Conservation (phyloP, 495 filamentous ascomycete genomes). For the Chaetomium fimeti region DNA sequence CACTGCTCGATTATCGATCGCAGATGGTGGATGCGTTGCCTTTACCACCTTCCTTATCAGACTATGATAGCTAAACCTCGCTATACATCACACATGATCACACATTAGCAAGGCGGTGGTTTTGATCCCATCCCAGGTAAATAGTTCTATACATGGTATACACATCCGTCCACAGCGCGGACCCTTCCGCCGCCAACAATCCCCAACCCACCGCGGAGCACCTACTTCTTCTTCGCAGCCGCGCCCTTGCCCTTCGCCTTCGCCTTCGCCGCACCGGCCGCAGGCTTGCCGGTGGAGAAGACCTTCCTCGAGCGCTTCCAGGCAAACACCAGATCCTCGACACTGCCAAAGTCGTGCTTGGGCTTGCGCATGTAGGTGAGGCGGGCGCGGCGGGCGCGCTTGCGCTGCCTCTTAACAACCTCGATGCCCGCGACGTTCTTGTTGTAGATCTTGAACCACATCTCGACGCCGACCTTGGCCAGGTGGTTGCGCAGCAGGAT, state of each 20-base stretch:
- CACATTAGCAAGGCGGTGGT: too few species aligned
- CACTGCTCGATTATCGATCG: too few species aligned
- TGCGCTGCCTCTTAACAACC: conserved; percentile 80
- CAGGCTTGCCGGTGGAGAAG: conserved; percentile 23
- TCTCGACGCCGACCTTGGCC: conserved; percentile 84
- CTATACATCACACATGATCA: too few species aligned
- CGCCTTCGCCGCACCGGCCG: conserved; percentile 5
- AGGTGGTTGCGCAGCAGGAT: conserved; percentile 81
- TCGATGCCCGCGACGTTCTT: conserved; percentile 89
- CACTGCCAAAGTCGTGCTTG: conserved; percentile 49
- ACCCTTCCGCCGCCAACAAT: background rate
- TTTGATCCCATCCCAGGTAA: background rate
- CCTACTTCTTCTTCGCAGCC: conserved; percentile 24
- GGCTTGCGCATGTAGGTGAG: conserved; percentile 88
- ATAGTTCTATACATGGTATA: conserved; percentile 18
- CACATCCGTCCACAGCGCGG: conserved; percentile 7
- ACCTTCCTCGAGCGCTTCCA: conserved; percentile 45
- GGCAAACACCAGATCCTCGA: conserved; percentile 45
- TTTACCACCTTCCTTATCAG: too few species aligned
- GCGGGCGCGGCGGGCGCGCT: conserved; percentile 82
- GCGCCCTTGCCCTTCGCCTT: conserved; percentile 7
- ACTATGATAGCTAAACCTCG: too few species aligned
- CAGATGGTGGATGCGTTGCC: too few species aligned
- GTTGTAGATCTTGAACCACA: conserved; percentile 93
- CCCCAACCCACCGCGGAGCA: background rate